These are phyloP conservation scores for Spathaspora jeffriesii DNA, from an alignment of 1,139 yeast species.

Conservation along the genomic window DNA sequence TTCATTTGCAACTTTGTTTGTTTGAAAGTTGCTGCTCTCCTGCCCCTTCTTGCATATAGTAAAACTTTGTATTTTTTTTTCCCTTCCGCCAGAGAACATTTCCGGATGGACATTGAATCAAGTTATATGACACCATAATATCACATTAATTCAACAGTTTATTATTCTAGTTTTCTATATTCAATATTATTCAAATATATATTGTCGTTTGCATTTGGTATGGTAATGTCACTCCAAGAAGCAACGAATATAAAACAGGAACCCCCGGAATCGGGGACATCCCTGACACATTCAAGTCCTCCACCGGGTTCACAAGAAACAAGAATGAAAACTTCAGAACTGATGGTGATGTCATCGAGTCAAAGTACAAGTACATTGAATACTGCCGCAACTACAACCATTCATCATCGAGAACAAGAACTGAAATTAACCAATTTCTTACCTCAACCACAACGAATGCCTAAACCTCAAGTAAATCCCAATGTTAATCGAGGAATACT, in stretches of 20 bases:
- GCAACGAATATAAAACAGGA: slow-evolving; percentile 2
- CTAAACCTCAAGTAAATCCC: neutral
- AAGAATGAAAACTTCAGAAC: neutral
- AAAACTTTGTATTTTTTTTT: neutral
- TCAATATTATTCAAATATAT: neutral
- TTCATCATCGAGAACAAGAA: slow-evolving; percentile 4
- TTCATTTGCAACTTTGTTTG: neutral
- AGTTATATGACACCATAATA: neutral
- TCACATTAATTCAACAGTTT: too few relatives aligned
- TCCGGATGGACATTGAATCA: too few relatives aligned
- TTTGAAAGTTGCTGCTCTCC: neutral
- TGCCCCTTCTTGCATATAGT: neutral
- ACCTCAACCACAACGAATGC: neutral
- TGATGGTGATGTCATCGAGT: slow-evolving; percentile 1
- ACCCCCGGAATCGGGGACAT: neutral
- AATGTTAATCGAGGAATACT: neutral
- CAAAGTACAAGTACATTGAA: slow-evolving; percentile 5
- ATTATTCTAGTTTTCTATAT: neutral
- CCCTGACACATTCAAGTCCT: too few relatives aligned
- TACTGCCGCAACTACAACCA: slow-evolving; percentile 3
- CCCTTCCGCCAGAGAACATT: neutral
- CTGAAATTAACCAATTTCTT: slow-evolving; percentile 5
- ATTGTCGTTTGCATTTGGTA: neutral
- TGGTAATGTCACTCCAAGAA: neutral
- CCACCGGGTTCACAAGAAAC: neutral